Base-by-base conservation (phyloP, 2,329 filamentous ascomycete species). In the Penicillium sp. region DNA sequence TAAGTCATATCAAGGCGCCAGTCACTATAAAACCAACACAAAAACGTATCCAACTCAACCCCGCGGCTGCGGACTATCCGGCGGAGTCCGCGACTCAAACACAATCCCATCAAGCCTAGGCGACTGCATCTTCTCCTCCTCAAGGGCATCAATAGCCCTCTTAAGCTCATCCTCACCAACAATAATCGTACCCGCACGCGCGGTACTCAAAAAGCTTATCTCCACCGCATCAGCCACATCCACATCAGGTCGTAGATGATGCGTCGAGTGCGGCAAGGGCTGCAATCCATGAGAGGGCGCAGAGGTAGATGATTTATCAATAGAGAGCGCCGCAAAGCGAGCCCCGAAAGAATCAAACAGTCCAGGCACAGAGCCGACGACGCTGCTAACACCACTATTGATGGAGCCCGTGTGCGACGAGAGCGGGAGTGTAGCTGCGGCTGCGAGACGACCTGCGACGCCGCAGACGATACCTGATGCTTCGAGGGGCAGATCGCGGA, bases 391-490 rank as follows among this genome's bases (percentile, higher is more conserved):
- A 40, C 61, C 60, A n/a, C 61, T 65, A 2, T 46, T 51, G 33
- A 54, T 35, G 33, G 60, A n/a, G 29, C 53, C 21, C 2, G 27
- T 0, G 13, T 4, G 27, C n/a, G 27, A 10, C 67, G 5, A 66
- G 68, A 31, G 49, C 53, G 48, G 68, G 69, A 19, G 63, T 71
- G 59, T 76, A 73, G 91, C 87, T 46, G 90, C 89, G 50, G 89
- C 86, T 0, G 92, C 89, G 29, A 97, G 80, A 54, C 87, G 84
- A 27, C 92, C 91, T 0, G 93, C 93, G 2, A 99, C 91, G 29
- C 94, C 93, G 66, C 93, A 97, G 4, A 99, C 91, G 57, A 99
- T 97, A 23, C 93, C 93, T 0, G 93, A 96, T 8, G 91, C 92
- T 73, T 96, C 91, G 42, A 93, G 82, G 0, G 93, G 90, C 41